These are phyloP conservation scores for Kokia cookei DNA, from an alignment of 441 rosid genomes.

Conservation along the genomic window DNA sequence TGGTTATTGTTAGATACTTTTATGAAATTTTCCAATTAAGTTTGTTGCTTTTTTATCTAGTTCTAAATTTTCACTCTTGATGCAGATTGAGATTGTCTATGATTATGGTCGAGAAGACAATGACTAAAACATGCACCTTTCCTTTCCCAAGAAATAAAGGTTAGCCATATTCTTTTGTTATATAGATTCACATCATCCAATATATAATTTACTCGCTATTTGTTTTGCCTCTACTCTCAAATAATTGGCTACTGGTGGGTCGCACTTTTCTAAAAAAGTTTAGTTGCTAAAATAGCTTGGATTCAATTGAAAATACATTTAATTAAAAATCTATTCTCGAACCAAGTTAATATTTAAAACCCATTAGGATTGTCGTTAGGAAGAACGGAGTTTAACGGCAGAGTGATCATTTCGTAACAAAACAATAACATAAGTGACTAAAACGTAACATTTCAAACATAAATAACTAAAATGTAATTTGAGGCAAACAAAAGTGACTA, in stretches of 20 bases:
- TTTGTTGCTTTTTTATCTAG: neutral
- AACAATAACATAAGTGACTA: no score
- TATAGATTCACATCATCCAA: neutral
- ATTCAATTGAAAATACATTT: neutral
- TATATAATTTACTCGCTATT: neutral
- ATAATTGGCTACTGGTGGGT: neutral
- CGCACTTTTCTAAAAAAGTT: neutral
- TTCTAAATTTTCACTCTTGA: slow-evolving; percentile 4
- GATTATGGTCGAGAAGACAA: slow-evolving; percentile 81
- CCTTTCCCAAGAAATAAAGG: slow-evolving; percentile 2
- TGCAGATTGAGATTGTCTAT: slow-evolving; percentile 89
- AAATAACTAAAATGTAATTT: no score
- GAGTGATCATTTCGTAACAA: no score
- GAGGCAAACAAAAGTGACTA: no score
- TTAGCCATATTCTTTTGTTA: neutral
- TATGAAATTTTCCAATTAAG: neutral
- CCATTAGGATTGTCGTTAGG: no score
- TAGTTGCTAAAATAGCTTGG: neutral
- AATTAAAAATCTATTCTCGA: no score
- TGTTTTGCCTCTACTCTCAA: neutral
- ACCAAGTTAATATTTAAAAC: no score
- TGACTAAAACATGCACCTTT: slow-evolving; percentile 24
- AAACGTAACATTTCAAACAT: no score
- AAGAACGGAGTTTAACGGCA: no score
- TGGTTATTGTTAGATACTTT: neutral